A percentile compares a stretch with the other conserved stretches of the same genome.
Evolutionary conservation across 176 grass and related monocot genomes (phyloP).

Genomic region (Bolboschoenus planiculmis): DNA sequence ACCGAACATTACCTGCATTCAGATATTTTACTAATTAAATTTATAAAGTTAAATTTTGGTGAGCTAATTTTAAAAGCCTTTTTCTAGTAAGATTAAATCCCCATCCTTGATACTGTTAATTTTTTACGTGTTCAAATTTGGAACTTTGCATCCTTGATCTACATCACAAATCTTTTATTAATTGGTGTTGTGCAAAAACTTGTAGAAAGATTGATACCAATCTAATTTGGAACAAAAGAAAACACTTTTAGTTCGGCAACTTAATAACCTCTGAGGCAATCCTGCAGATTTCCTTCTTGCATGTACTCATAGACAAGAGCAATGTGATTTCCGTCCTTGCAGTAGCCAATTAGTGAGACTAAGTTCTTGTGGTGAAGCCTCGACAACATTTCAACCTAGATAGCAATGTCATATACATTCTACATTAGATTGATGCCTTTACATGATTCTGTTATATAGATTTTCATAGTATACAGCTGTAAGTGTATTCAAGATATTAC

Average conservation of each 20-base stretch:
- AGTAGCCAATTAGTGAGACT: constrained; percentile 27
- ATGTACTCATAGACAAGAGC: constrained; percentile 18
- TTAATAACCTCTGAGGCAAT: not conserved
- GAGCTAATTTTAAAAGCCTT: not conserved
- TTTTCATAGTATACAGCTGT: not conserved
- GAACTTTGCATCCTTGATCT: not conserved
- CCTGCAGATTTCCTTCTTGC: constrained; percentile 3
- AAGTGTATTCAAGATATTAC: not conserved
- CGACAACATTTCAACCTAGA: not conserved
- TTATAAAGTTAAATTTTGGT: not conserved
- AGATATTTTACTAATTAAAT: not conserved
- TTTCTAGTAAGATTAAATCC: too few species aligned
- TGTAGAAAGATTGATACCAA: not conserved
- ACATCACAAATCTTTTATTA: not conserved
- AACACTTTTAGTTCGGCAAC: not conserved
- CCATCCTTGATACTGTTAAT: not conserved
- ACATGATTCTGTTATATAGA: not conserved
- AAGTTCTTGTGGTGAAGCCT: constrained; percentile 25
- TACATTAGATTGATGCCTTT: not conserved
- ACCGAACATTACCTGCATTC: not conserved
- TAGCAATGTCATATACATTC: not conserved
- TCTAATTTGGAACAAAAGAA: not conserved
- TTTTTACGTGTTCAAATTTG: too few species aligned
- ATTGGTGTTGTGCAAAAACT: not conserved
- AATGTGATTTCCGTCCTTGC: not conserved